These are phyloP conservation scores for Monilinia aucupariae DNA, from an alignment of 2,329 filamentous ascomycete genomes.

Conservation along the genomic window DNA sequence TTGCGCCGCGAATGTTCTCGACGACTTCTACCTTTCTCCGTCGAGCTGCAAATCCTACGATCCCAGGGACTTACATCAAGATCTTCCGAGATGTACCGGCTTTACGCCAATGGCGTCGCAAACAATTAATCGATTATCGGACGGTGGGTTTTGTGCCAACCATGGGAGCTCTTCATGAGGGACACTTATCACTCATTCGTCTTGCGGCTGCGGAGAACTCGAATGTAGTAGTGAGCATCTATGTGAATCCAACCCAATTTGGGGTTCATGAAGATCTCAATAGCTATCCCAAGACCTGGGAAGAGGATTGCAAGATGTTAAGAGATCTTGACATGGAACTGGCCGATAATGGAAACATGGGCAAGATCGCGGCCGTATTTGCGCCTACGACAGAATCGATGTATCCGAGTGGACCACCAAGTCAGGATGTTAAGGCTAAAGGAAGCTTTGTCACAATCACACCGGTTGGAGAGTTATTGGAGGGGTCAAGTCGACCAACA, in stretches of 20 bases:
- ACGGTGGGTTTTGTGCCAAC: conserved; percentile 87
- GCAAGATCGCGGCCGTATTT: conserved; percentile 76
- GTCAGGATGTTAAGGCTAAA: conserved; percentile 65
- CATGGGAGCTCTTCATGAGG: conserved; percentile 94
- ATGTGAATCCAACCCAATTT: conserved; percentile 96
- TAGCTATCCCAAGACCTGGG: conserved; percentile 88
- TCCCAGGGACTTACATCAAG: conserved; percentile 56
- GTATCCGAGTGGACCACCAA: conserved; percentile 73
- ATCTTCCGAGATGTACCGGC: conserved; percentile 71
- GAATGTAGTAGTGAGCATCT: conserved; percentile 84
- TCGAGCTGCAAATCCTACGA: conserved; percentile 27
- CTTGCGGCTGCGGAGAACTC: conserved; percentile 78
- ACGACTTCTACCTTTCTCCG: conserved; percentile 16
- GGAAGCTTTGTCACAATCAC: conserved; percentile 92
- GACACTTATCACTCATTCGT: conserved; percentile 81
- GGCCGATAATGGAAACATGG: conserved; percentile 53
- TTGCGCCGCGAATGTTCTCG: conserved; percentile 20
- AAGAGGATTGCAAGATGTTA: conserved; percentile 64
- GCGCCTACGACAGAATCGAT: conserved; percentile 77
- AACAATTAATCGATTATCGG: conserved; percentile 60
- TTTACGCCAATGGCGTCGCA: conserved; percentile 63
- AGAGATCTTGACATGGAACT: conserved; percentile 65
- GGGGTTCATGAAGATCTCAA: conserved; percentile 80
- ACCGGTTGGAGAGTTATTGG: conserved; percentile 72
- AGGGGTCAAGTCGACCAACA: conserved; percentile 80